Percentiles rank a stretch among this genome's conserved stretches.
phyloP scores from a whole-genome alignment of 805 yeast genomes.

The Wickerhamiella lipophila region DNA sequence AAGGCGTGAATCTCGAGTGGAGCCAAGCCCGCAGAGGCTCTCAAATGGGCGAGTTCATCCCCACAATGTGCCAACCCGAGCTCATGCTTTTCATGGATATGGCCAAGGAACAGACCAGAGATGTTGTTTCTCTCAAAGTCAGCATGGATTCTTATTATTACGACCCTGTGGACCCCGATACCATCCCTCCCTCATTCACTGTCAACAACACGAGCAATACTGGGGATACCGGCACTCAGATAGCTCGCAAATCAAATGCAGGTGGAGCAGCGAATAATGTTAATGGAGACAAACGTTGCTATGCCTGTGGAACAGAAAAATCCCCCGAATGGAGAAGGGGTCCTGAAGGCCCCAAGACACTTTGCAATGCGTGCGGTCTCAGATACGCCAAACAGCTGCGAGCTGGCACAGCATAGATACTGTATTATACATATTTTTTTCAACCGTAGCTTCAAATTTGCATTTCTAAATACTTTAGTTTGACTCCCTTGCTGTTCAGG shows the following conservation, averaged over 20 bases:
- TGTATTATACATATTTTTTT: not conserved
- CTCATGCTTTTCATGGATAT: not conserved
- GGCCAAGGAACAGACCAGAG: slow-evolving; percentile 1
- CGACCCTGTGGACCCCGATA: slow-evolving; percentile 10
- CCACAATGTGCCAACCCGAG: slow-evolving; percentile 12
- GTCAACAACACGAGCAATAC: slow-evolving; percentile 9
- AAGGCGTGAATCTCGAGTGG: not conserved
- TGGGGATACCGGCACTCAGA: slow-evolving; percentile 6
- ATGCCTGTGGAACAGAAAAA: slow-evolving; percentile 58
- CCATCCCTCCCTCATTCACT: slow-evolving; percentile 6
- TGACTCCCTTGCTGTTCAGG: too few relatives aligned
- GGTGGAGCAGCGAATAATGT: not conserved
- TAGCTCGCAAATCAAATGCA: not conserved
- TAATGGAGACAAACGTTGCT: slow-evolving; percentile 29
- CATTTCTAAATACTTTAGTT: not conserved
- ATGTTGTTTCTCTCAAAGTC: slow-evolving; percentile 3
- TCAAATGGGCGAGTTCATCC: slow-evolving; percentile 12
- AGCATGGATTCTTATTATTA: slow-evolving; percentile 5
- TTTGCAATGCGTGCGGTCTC: slow-evolving; percentile 89
- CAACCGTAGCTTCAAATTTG: not conserved
- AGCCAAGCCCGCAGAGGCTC: not conserved
- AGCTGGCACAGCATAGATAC: slow-evolving; percentile 6
- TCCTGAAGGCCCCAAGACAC: slow-evolving; percentile 65
- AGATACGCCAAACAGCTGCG: slow-evolving; percentile 32
- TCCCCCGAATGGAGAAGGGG: slow-evolving; percentile 95